Evolutionary conservation across 176 grass and related monocot species (phyloP), one percentile per base, ranked within the genome.

Genomic region (Ampelocalamus luodianensis): DNA sequence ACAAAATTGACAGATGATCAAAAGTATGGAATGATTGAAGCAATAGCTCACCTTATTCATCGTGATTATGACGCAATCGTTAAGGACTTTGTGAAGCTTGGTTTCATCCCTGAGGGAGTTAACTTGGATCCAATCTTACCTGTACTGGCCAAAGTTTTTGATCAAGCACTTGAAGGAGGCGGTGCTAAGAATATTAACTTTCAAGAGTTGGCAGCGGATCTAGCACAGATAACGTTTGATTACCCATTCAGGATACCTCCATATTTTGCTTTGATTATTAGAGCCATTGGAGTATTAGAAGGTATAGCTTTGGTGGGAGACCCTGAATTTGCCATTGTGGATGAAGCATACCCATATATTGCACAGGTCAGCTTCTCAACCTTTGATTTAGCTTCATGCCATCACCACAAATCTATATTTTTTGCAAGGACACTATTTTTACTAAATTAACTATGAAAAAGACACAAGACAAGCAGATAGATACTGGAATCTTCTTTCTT

Each of bases 161-260:
- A 98, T 85, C 96, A 95, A 76, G 96, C 96, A 71, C 93, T 98
- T 68, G 96, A 95, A 92, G 96, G 96, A 88, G 96, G 96, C 8
- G 96, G 96, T 45, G 96, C 96, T 51, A 98, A 98, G 85, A 98
- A 95, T 76, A 92, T 98, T 61, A 98, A 98, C 87, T 98, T 98
- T 80, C 96, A 98, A 65, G 96, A 98, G 84, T 81, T 98, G 39
- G 96, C 96, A 80, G 94, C 93, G 10, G 96, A 98, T 93, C 84
- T 98, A 73, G 96, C 93, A 66, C 93, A 98, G 77, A 98, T 98
- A 77, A 98, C 96, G n/a, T 95, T 98, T 89, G 96, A 98, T 75
- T 98, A 98, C 77, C 96, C 93, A 77, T 98, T 98, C 78, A 95
- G 83, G 78, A 98, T 98, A 79, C 96, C 96, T 65, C 93, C 96